Evolutionary conservation across 2,329 filamentous ascomycete species (phyloP).

Genomic region (Colletotrichum tabaci): DNA sequence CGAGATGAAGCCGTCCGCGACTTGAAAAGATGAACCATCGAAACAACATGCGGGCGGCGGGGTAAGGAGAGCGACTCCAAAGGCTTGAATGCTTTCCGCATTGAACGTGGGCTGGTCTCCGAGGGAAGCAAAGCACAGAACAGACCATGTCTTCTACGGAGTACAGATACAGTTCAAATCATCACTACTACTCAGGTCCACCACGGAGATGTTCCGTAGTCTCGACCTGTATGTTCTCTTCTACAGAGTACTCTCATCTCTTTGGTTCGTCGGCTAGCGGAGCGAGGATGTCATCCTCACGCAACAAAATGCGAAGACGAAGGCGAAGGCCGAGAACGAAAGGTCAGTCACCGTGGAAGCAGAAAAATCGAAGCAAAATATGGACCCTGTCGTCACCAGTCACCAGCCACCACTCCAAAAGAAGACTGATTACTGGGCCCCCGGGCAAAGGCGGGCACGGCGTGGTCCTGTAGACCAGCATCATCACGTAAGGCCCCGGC

Average conservation of each 20-base stretch:
- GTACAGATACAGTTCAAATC: neutral
- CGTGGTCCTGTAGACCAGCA: conserved; percentile 22
- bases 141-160: conserved; percentile 20
- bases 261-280: too few species aligned
- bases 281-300: neutral
- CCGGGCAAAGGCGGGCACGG: conserved; percentile 10
- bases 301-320: conserved; percentile 2
- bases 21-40: conserved; percentile 7
- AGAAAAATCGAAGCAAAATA: conserved; percentile 25
- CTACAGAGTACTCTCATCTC: too few species aligned
- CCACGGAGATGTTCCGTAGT: conserved; percentile 40
- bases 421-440: neutral
- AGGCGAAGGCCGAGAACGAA: neutral
- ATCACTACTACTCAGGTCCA: conserved; percentile 26
- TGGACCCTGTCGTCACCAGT: conserved; percentile 29
- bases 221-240: neutral
- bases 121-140: neutral
- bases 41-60: too few species aligned
- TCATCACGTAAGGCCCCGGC: conserved; percentile 41
- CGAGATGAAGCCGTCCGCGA: conserved; percentile 25
- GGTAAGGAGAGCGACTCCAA: neutral
- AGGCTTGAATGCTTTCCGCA: neutral
- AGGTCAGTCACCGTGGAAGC: neutral
- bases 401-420: too few species aligned
- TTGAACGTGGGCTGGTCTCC: too few species aligned